Evolutionary conservation across 1,139 yeast species (phyloP).

Genomic region (Scheffersomyces parashehatae): DNA sequence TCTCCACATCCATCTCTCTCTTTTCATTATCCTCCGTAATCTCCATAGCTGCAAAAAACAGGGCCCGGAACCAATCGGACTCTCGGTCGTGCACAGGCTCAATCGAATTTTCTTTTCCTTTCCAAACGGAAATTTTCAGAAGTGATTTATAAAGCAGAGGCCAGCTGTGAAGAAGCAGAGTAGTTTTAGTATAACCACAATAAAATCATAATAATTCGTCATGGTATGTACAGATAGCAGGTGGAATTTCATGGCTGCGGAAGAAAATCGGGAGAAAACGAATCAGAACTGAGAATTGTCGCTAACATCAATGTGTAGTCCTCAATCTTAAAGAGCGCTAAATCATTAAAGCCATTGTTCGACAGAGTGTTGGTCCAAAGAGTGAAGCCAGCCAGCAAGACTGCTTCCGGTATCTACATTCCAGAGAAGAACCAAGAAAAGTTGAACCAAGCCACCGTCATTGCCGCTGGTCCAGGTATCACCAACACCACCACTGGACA

Average conservation of each 20-base stretch:
- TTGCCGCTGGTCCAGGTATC: conserved; percentile 85
- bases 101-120: too few species aligned
- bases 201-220: too few species aligned
- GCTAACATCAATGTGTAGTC: conserved; percentile 29
- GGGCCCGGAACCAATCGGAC: too few species aligned
- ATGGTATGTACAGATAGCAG: too few species aligned
- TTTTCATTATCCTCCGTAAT: too few species aligned
- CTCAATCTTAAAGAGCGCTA: conserved; percentile 71
- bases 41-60: too few species aligned
- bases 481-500: conserved; percentile 64
- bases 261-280: too few species aligned
- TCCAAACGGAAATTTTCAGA: neutral
- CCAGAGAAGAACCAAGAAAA: conserved; percentile 97
- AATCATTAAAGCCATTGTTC: conserved; percentile 85
- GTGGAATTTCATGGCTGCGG: too few species aligned
- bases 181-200: too few species aligned
- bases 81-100: too few species aligned
- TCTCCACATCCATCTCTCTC: too few species aligned
- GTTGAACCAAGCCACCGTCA: conserved; percentile 77
- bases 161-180: conserved; percentile 2
- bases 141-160: conserved; percentile 1
- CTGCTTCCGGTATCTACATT: conserved; percentile 91
- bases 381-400: conserved; percentile 85
- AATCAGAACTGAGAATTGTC: neutral
- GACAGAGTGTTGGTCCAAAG: conserved; percentile 97